A percentile compares a stretch with the other conserved stretches of the same genome.
phyloP scores from a whole-genome alignment of 1,139 yeast species.

The Geotrichum europaeum region DNA sequence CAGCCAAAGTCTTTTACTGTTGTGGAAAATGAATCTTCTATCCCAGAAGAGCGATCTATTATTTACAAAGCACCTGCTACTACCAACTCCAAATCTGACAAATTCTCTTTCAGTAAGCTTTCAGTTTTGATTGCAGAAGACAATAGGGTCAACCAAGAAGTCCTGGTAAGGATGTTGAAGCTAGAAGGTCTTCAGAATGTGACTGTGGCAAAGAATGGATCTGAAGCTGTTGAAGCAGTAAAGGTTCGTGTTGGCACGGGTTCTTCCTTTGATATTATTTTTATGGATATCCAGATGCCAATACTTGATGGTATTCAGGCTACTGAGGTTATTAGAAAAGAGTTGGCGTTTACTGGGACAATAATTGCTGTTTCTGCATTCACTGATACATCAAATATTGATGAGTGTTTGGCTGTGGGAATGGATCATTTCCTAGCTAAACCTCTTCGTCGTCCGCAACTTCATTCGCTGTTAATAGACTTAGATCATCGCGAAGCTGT shows the following conservation, averaged over 20 bases:
- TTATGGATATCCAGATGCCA: slow-evolving; percentile 98
- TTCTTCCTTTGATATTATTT: slow-evolving; percentile 54
- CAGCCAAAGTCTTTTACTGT: not conserved
- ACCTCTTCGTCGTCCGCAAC: slow-evolving; percentile 58
- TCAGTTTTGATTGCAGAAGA: slow-evolving; percentile 88
- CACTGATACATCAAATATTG: slow-evolving; percentile 86
- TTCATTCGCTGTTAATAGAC: slow-evolving; percentile 22
- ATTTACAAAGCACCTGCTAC: not conserved
- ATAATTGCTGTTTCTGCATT: slow-evolving; percentile 93
- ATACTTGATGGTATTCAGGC: slow-evolving; percentile 83
- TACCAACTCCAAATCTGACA: not conserved
- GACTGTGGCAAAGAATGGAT: slow-evolving; percentile 83
- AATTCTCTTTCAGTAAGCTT: not conserved
- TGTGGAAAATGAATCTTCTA: not conserved
- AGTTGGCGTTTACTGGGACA: slow-evolving; percentile 56
- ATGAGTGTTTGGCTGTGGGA: slow-evolving; percentile 76
- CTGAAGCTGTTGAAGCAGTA: slow-evolving; percentile 71
- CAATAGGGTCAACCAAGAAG: slow-evolving; percentile 89
- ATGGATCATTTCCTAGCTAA: slow-evolving; percentile 88
- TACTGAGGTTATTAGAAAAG: slow-evolving; percentile 61
- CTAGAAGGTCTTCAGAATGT: slow-evolving; percentile 74
- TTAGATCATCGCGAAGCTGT: not conserved
- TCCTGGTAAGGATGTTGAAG: slow-evolving; percentile 78
- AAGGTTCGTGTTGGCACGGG: not conserved
- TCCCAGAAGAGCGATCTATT: not conserved